Base-by-base conservation (phyloP, 2,329 filamentous ascomycete species). In the Hypoxylon sp. region DNA sequence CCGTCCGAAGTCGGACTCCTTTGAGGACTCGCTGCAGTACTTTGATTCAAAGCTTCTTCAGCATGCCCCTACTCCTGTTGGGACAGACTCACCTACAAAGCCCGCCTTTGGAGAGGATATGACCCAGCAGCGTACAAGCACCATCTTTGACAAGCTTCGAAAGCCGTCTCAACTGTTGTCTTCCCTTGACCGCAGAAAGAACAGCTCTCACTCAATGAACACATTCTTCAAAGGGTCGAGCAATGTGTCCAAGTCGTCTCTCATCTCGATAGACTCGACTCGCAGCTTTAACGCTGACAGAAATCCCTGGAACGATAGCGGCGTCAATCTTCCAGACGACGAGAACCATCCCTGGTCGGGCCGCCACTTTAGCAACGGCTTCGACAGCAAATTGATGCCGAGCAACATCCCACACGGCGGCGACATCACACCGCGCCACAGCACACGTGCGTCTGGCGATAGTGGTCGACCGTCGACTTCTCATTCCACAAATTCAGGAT, bases 301-400 rank as follows among this genome's bases (percentile, higher is more conserved):
- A 79, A 97, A 97, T 81, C 94, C 94, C 67, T 98, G 95, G 95
- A 97, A 97, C 78, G 95, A 98, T 78, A 97, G 93, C 76, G 95
- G 94, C 74, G 93, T 97, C 76, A 97, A 97, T 78, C 88, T 97
- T 71, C 85, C 92, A 68, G 95, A 97, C 74, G 93, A 97, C 70
- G 93, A 97, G 72, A 81, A 77, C 70, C 87, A 88, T 77, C 85
- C 85, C 38, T 90, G 88, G 87, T 80, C 84, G 54, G 80, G 80
- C 53, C 87, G 88, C 70, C 87, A 87, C 72, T 86, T 89, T 72
- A 85, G 87, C 74, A 91, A 89, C 77, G 88, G 87, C 76, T 83
- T 84, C 73, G 82, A 90, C 77, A 84, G 84, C 75, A 91, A 90
- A 78, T 79, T 89, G 74, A 80, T 87, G 78, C 79, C 80, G 58